Evolutionary conservation across 2,329 filamentous ascomycete genomes (phyloP).

Genomic region (Dactylellina parvicollis): DNA sequence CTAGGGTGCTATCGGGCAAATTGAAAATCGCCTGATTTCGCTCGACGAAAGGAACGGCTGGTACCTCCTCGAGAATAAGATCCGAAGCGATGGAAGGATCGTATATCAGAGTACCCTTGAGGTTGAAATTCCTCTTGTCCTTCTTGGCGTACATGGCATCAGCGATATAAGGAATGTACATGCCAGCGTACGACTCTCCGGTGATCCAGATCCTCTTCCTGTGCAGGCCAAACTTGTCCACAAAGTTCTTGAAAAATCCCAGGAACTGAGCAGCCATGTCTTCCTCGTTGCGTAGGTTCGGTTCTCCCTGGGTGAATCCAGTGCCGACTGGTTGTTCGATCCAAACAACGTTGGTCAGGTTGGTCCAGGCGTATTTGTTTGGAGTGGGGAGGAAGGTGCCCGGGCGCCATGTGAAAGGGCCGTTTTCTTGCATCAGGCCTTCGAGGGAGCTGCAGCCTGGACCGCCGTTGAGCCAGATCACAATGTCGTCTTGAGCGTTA

Average conservation of each 20-base stretch:
- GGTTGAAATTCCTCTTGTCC: slow-evolving; percentile 73
- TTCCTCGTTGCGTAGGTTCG: slow-evolving; percentile 72
- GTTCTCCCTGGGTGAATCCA: slow-evolving; percentile 73
- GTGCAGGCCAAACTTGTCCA: slow-evolving; percentile 74
- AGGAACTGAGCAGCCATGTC: slow-evolving; percentile 76
- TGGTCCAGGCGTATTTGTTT: slow-evolving; percentile 79
- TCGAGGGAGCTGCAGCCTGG: slow-evolving; percentile 70
- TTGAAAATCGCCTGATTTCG: slow-evolving; percentile 70
- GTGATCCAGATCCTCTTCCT: slow-evolving; percentile 76
- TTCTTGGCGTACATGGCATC: slow-evolving; percentile 67
- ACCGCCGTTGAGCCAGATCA: slow-evolving; percentile 72
- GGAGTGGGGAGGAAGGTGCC: slow-evolving; percentile 74
- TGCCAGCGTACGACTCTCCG: slow-evolving; percentile 76
- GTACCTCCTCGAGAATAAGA: slow-evolving; percentile 63
- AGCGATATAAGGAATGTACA: slow-evolving; percentile 65
- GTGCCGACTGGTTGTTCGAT: slow-evolving; percentile 74
- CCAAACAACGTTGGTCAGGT: slow-evolving; percentile 80
- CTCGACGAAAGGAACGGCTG: slow-evolving; percentile 70
- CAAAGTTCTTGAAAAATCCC: slow-evolving; percentile 81
- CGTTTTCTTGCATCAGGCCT: slow-evolving; percentile 79
- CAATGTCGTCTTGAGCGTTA: slow-evolving; percentile 69
- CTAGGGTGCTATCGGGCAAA: slow-evolving; percentile 70
- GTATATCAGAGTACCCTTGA: slow-evolving; percentile 76
- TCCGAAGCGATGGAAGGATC: slow-evolving; percentile 71
- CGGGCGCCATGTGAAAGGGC: slow-evolving; percentile 74